A percentile compares a stretch with the other conserved stretches of the same genome.
Evolutionary conservation across 23 red algal species (phyloP).

Genomic region (Gracilariopsis chorda): DNA sequence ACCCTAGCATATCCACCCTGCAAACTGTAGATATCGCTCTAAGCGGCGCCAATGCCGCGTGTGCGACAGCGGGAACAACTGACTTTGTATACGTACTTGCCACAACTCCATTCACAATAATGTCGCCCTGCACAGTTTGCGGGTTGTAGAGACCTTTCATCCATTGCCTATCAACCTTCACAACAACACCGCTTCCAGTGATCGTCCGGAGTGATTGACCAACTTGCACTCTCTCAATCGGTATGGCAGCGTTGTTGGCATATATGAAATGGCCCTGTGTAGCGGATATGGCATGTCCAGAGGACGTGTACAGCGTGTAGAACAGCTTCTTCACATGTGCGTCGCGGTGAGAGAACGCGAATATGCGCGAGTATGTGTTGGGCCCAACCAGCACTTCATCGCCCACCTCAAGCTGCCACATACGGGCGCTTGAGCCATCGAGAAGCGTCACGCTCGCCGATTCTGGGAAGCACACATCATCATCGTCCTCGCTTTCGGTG

Average conservation of each 20-base stretch:
- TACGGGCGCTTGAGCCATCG: conserved; percentile 3
- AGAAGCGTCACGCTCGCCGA: conserved; percentile 5
- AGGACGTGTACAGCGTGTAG: not conserved
- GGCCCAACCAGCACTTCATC: conserved; percentile 23
- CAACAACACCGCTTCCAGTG: not conserved
- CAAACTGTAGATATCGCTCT: not conserved
- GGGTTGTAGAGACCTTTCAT: conserved; percentile 67
- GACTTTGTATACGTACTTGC: conserved; percentile 42
- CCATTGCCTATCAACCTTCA: not conserved
- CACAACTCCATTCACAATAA: conserved; percentile 55
- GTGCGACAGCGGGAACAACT: not conserved
- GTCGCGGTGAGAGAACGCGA: conserved; percentile 55
- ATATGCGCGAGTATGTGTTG: not conserved
- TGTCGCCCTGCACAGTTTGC: conserved; percentile 70
- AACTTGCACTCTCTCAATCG: conserved; percentile 3
- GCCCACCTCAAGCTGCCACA: conserved; percentile 19
- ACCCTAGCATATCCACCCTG: not conserved
- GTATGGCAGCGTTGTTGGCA: not conserved
- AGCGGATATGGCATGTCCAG: not conserved
- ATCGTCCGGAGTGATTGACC: conserved; percentile 10
- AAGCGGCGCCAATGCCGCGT: conserved; percentile 35
- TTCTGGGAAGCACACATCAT: conserved; percentile 56
- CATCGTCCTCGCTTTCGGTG: conserved; percentile 20
- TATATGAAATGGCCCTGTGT: conserved; percentile 47
- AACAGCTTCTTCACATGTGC: not conserved